These are phyloP conservation scores for Fusarium sp. DNA, from an alignment of 2,329 filamentous ascomycete genomes.

Conservation along the genomic window DNA sequence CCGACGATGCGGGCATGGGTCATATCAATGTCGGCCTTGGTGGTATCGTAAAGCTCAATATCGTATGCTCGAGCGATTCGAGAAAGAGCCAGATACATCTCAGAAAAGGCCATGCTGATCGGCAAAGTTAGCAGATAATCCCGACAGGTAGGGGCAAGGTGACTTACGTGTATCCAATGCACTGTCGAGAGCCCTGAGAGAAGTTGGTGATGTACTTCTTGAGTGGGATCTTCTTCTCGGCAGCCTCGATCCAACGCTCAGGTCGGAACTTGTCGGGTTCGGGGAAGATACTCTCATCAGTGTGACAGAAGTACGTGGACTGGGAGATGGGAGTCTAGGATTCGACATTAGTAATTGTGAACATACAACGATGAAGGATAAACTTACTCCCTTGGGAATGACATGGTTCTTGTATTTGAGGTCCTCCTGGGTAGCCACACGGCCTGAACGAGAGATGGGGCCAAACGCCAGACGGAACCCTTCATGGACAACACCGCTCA, in stretches of 20 bases:
- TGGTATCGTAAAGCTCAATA: not conserved
- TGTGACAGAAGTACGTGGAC: not conserved
- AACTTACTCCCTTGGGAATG: not conserved
- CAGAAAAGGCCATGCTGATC: not conserved
- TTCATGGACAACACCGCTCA: not conserved
- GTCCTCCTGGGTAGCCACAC: not conserved
- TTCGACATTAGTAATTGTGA: not conserved
- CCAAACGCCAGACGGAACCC: not conserved
- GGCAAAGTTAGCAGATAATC: no score
- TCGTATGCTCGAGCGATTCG: not conserved
- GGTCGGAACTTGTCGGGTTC: not conserved
- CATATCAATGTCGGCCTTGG: not conserved
- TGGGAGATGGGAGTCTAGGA: not conserved
- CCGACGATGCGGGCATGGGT: not conserved
- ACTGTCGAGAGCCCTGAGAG: not conserved
- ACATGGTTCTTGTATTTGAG: not conserved
- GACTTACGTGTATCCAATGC: not conserved
- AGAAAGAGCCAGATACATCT: not conserved
- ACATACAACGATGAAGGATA: fast-evolving
- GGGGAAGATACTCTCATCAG: not conserved
- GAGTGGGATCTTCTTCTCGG: not conserved
- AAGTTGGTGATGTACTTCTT: slow-evolving; percentile 4
- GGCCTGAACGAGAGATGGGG: not conserved
- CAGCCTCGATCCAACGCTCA: not conserved
- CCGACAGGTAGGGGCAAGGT: no score